These are phyloP conservation scores for Alternaria sp. DNA, from an alignment of 2,329 filamentous ascomycete genomes.

Conservation along the genomic window DNA sequence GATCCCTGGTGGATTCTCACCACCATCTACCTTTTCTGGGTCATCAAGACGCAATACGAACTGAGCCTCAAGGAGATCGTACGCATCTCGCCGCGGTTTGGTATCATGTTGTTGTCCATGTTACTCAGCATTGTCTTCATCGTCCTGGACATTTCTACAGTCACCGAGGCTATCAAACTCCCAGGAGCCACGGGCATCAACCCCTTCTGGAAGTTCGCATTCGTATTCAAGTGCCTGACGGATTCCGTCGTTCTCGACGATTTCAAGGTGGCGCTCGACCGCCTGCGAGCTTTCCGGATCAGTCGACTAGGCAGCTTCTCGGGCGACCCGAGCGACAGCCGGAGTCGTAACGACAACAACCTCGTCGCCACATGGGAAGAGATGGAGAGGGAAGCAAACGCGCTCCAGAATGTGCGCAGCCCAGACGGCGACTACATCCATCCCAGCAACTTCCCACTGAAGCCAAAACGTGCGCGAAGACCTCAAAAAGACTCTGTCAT, in stretches of 20 bases:
- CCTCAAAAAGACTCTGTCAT: constrained; percentile 36
- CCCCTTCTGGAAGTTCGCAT: constrained; percentile 69
- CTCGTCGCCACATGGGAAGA: constrained; percentile 45
- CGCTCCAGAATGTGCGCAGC: constrained; percentile 31
- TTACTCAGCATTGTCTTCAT: constrained; percentile 66
- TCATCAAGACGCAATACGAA: constrained; percentile 68
- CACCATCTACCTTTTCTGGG: constrained; percentile 65
- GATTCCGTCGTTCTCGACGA: constrained; percentile 72
- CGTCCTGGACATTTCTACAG: constrained; percentile 66
- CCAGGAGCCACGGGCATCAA: constrained; percentile 62
- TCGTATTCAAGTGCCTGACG: constrained; percentile 71
- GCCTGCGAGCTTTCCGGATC: constrained; percentile 54
- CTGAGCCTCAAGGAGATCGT: constrained; percentile 65
- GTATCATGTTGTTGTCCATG: constrained; percentile 67
- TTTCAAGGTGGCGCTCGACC: constrained; percentile 66
- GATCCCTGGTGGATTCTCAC: constrained; percentile 75
- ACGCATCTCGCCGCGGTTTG: constrained; percentile 68
- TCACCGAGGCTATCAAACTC: constrained; percentile 57
- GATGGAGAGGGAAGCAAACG: constrained; percentile 38
- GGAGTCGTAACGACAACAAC: constrained; percentile 37
- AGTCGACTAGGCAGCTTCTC: constrained; percentile 48
- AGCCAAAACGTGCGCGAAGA: constrained; percentile 24
- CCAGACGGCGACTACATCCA: constrained; percentile 43
- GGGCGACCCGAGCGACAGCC: constrained; percentile 43
- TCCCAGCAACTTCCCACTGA: constrained; percentile 37